phyloP scores from a whole-genome alignment of 768 basidiomycete species.

The Coprinopsis marcescibilis region DNA sequence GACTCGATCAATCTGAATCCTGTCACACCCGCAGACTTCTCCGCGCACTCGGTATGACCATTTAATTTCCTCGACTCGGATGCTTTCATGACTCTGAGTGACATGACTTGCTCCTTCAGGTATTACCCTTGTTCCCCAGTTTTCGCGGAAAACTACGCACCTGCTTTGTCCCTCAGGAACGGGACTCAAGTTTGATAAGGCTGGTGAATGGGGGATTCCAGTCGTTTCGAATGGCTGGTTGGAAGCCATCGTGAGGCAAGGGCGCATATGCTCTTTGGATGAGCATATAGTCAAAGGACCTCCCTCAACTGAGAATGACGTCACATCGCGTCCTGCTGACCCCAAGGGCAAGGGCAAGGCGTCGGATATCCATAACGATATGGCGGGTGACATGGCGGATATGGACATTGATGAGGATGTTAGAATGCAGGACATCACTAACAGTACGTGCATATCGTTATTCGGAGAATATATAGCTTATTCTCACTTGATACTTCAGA shows the following conservation, averaged over 20 bases:
- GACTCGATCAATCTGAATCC: slow-evolving; percentile 63
- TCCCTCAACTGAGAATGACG: slow-evolving; percentile 9
- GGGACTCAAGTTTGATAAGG: slow-evolving; percentile 76
- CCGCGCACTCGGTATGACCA: slow-evolving; percentile 54
- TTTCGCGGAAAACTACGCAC: slow-evolving; percentile 69
- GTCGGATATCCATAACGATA: slow-evolving; percentile 15
- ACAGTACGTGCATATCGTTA: slow-evolving; percentile 26
- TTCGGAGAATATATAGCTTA: neutral
- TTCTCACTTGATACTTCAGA: slow-evolving; percentile 6
- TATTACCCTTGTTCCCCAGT: slow-evolving; percentile 47
- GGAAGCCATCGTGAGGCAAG: slow-evolving; percentile 47
- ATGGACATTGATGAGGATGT: slow-evolving; percentile 19
- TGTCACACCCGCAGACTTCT: slow-evolving; percentile 63
- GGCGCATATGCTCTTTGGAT: slow-evolving; percentile 34
- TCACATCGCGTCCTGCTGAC: slow-evolving; percentile 12
- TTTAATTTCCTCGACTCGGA: neutral
- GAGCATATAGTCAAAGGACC: slow-evolving; percentile 26
- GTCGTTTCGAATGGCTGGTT: slow-evolving; percentile 74
- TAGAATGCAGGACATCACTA: slow-evolving; percentile 41
- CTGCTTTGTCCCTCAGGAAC: slow-evolving; percentile 67
- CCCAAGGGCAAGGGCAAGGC: slow-evolving; percentile 27
- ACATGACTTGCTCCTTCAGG: slow-evolving; percentile 30
- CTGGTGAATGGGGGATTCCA: slow-evolving; percentile 70
- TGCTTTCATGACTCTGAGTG: too few relatives aligned
- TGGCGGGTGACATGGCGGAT: too few relatives aligned